A percentile compares a stretch with the other conserved stretches of the same genome.
These are phyloP conservation scores for Trichosporon sp. DNA, from an alignment of 1,284 basidiomycete genomes.

Conservation along the genomic window DNA sequence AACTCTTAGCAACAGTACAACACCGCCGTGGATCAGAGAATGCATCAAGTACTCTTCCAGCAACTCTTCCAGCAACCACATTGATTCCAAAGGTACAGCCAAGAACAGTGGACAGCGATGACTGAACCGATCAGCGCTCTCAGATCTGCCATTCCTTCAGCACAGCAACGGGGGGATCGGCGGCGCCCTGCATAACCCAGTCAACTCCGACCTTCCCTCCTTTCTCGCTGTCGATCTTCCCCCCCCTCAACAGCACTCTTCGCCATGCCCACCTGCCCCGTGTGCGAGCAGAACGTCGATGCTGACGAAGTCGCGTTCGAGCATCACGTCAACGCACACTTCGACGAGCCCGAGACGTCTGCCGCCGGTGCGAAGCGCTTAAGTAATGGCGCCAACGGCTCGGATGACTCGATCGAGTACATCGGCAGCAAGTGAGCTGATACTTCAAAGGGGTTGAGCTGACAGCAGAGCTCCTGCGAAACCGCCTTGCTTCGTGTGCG, in stretches of 20 bases:
- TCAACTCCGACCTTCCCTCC: background rate
- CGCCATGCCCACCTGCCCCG: slow-evolving; percentile 40
- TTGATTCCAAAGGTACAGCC: background rate
- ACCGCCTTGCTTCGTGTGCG: slow-evolving; percentile 41
- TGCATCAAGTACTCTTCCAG: background rate
- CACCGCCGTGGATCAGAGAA: background rate
- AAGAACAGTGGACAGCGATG: background rate
- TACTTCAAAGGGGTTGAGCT: background rate
- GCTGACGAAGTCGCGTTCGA: slow-evolving; percentile 39
- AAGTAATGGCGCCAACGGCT: background rate
- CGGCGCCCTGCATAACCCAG: background rate
- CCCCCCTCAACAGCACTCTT: background rate
- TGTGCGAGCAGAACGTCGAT: slow-evolving; percentile 37
- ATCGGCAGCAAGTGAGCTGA: slow-evolving; percentile 20
- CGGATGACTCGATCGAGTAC: slow-evolving; percentile 8
- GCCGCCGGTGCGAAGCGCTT: background rate
- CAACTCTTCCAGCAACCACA: too few species aligned
- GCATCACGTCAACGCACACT: slow-evolving; percentile 49
- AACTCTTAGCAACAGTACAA: background rate
- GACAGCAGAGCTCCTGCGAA: slow-evolving; percentile 3
- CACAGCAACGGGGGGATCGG: background rate
- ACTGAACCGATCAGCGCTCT: background rate
- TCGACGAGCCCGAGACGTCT: slow-evolving; percentile 27
- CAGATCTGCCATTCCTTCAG: background rate
- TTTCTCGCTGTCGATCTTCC: background rate